Conservation (phyloP, 2,329 filamentous ascomycete species). For the Botrytis elliptica region DNA sequence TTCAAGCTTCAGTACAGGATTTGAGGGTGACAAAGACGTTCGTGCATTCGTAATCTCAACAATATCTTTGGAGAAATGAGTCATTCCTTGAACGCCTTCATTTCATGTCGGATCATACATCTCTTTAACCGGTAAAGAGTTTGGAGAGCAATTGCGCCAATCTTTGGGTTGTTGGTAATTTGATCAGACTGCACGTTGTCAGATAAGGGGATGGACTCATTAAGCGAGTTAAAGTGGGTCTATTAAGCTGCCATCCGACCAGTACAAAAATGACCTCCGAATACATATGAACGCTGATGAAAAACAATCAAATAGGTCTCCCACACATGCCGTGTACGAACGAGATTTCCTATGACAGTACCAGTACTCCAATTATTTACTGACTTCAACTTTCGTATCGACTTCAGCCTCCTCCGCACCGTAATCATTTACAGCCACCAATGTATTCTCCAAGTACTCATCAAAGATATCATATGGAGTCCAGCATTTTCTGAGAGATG, state of each 20-base stretch:
- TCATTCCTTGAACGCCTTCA: neutral
- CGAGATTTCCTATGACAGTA: neutral
- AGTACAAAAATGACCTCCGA: conserved; percentile 1
- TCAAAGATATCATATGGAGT: conserved; percentile 2
- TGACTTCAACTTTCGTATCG: neutral
- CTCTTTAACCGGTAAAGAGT: neutral
- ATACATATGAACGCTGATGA: neutral
- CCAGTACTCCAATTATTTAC: neutral
- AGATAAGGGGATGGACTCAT: neutral
- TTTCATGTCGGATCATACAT: neutral
- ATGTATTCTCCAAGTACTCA: neutral
- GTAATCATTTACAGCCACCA: conserved; percentile 3
- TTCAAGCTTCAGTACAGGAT: too few relatives aligned
- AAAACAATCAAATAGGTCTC: neutral
- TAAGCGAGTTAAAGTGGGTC: conserved; percentile 17
- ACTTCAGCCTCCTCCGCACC: neutral
- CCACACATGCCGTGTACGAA: neutral
- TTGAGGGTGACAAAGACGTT: neutral
- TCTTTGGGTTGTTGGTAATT: neutral
- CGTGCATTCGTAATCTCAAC: neutral
- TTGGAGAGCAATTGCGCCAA: neutral
- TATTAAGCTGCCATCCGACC: neutral
- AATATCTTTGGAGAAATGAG: neutral
- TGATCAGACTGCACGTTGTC: neutral
- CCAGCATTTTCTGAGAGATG: conserved; percentile 11